Evolutionary conservation across 305 asterid genomes (phyloP).

Genomic region (Stenogyne calaminthoides): DNA sequence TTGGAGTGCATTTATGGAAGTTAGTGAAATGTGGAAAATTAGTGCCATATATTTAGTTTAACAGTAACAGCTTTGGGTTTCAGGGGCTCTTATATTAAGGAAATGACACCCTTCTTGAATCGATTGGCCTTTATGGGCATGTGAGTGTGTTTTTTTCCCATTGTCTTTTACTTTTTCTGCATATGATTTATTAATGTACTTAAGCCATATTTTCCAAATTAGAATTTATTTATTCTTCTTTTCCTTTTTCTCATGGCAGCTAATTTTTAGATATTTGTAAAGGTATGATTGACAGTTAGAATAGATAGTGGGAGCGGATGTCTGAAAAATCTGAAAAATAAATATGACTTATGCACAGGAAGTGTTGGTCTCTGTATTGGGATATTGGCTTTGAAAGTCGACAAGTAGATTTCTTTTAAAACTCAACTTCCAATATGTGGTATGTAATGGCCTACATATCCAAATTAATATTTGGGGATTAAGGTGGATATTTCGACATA

Average conservation of each 20-base stretch:
- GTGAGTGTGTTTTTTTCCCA: slow-evolving; percentile 45
- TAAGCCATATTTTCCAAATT: slow-evolving; percentile 3
- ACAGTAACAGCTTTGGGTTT: slow-evolving; percentile 25
- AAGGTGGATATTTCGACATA: background rate
- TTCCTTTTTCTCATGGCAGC: background rate
- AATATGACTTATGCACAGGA: background rate
- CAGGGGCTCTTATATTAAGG: slow-evolving; percentile 72
- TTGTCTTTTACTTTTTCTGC: background rate
- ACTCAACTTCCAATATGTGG: background rate
- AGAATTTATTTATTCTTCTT: background rate
- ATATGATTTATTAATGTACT: background rate
- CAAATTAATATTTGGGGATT: background rate
- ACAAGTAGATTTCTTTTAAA: background rate
- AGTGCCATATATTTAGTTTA: slow-evolving; percentile 19
- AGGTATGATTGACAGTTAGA: slow-evolving; percentile 3
- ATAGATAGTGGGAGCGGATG: background rate
- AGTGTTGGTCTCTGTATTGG: background rate
- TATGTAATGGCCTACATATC: background rate
- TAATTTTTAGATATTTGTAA: too few species aligned
- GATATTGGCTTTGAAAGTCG: slow-evolving; percentile 10
- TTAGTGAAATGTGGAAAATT: slow-evolving; percentile 7
- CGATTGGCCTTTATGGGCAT: slow-evolving; percentile 68
- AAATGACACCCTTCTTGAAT: slow-evolving; percentile 64
- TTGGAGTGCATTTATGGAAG: background rate
- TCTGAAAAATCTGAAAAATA: background rate